Percentiles rank a stretch among this genome's conserved stretches.
Evolutionary conservation across 1,284 basidiomycete genomes (phyloP).

Genomic region (Peniophora sp.): DNA sequence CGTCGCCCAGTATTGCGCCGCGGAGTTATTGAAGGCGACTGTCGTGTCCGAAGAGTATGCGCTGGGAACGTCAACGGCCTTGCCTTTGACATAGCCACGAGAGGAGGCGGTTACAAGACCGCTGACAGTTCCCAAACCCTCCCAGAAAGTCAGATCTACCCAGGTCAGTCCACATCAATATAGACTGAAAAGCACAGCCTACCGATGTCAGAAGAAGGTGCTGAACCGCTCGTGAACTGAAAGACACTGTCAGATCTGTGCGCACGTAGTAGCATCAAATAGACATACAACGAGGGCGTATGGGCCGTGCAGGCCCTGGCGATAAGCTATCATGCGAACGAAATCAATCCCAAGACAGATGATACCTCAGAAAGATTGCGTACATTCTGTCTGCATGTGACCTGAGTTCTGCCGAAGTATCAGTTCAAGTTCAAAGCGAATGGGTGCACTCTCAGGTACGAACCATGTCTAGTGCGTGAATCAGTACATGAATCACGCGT

Average conservation of each 20-base stretch:
- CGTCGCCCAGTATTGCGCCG: conserved; percentile 28
- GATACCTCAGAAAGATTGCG: not conserved
- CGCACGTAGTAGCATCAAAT: not conserved
- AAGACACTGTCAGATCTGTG: too few species aligned
- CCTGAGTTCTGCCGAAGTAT: conserved; percentile 16
- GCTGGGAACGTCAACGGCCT: conserved; percentile 24
- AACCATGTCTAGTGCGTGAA: not conserved
- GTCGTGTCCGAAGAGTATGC: conserved; percentile 16
- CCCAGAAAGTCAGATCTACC: conserved; percentile 27
- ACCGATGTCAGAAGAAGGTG: conserved; percentile 18
- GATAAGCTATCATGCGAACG: conserved; percentile 14
- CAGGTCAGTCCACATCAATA: not conserved
- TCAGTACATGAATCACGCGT: not conserved
- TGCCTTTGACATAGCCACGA: conserved; percentile 29
- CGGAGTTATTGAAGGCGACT: conserved; percentile 25
- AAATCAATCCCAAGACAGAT: not conserved
- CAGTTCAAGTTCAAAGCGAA: not conserved
- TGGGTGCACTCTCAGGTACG: not conserved
- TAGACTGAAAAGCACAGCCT: not conserved
- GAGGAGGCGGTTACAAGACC: conserved; percentile 22
- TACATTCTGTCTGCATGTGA: conserved; percentile 5
- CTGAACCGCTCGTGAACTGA: conserved; percentile 25
- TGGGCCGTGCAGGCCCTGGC: conserved; percentile 35
- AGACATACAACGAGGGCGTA: conserved; percentile 22
- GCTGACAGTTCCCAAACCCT: conserved; percentile 18